Percentiles rank a stretch among this genome's conserved stretches.
Evolutionary conservation across 805 yeast genomes (phyloP).

Genomic region (Myxozyma melibiosi): DNA sequence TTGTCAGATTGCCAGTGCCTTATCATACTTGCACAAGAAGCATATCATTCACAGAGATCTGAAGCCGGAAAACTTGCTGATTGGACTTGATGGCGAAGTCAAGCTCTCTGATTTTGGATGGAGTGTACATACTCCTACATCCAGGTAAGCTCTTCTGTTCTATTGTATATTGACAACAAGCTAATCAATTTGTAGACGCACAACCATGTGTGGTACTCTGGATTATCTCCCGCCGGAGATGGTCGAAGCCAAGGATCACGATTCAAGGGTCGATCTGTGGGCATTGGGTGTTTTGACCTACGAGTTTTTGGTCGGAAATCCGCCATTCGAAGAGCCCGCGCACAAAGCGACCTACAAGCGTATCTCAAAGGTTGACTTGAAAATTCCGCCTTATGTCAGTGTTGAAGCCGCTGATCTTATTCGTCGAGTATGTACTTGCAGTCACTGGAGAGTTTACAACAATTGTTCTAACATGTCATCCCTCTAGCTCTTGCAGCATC

Average conservation of each 20-base stretch:
- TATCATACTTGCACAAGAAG: conserved; percentile 73
- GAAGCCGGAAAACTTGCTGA: conserved; percentile 88
- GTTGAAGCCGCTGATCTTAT: conserved; percentile 79
- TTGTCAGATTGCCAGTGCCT: conserved; percentile 79
- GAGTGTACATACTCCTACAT: conserved; percentile 72
- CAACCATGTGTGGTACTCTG: conserved; percentile 91
- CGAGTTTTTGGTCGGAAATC: conserved; percentile 83
- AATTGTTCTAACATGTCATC: background rate
- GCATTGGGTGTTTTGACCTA: conserved; percentile 84
- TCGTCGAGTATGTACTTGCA: conserved; percentile 38
- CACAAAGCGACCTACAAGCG: conserved; percentile 72
- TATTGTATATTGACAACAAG: background rate
- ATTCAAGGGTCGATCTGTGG: conserved; percentile 84
- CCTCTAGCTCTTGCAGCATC: conserved; percentile 58
- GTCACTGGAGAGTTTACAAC: background rate
- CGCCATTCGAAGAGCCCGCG: conserved; percentile 90
- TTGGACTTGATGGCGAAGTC: conserved; percentile 72
- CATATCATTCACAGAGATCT: conserved; percentile 88
- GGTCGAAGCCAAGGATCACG: conserved; percentile 81
- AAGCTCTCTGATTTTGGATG: conserved; percentile 95
- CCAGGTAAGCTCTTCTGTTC: conserved; percentile 34
- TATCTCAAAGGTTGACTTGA: conserved; percentile 74
- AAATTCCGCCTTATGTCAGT: conserved; percentile 70
- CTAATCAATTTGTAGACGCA: conserved; percentile 48
- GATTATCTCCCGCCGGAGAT: conserved; percentile 96